Evolutionary conservation across 148 eudicot genomes (phyloP).

Genomic region (Euryodendron excelsum): DNA sequence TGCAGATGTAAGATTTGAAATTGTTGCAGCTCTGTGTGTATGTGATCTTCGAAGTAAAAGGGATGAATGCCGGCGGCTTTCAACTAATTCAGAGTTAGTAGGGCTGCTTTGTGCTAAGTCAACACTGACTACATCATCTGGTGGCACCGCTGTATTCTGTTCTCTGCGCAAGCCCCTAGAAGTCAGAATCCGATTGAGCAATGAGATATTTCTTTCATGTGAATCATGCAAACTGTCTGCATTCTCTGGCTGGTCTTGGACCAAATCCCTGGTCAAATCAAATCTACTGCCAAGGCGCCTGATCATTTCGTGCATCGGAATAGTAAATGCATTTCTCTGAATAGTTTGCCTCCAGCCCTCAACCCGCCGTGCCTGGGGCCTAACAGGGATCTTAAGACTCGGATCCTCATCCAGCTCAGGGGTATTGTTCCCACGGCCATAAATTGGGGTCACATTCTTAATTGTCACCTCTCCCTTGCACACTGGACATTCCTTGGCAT

Average conservation of each 20-base stretch:
- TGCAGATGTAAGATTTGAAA: constrained; percentile 35
- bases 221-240: constrained; percentile 39
- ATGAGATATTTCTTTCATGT: constrained; percentile 46
- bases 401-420: constrained; percentile 43
- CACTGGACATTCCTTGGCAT: constrained; percentile 89
- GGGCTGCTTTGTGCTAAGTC: constrained; percentile 44
- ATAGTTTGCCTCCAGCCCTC: constrained; percentile 89
- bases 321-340: constrained; percentile 60
- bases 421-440: constrained; percentile 60
- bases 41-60: constrained; percentile 58
- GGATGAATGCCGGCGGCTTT: constrained; percentile 49
- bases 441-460: constrained; percentile 81
- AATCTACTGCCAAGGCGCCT: constrained; percentile 74
- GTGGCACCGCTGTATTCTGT: constrained; percentile 31
- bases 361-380: constrained; percentile 70
- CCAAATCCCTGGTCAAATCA: constrained; percentile 55
- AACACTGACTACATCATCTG: constrained; percentile 56
- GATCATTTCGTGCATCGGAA: constrained; percentile 92
- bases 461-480: constrained; percentile 88
- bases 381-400: constrained; percentile 52
- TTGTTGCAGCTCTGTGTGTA: constrained; percentile 39
- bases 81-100: constrained; percentile 38
- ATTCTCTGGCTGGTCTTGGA: constrained; percentile 35
- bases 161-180: constrained; percentile 71
- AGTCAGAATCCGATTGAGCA: constrained; percentile 59